Evolutionary conservation across 805 yeast genomes (phyloP).

Genomic region (Metschnikowia continentalis): DNA sequence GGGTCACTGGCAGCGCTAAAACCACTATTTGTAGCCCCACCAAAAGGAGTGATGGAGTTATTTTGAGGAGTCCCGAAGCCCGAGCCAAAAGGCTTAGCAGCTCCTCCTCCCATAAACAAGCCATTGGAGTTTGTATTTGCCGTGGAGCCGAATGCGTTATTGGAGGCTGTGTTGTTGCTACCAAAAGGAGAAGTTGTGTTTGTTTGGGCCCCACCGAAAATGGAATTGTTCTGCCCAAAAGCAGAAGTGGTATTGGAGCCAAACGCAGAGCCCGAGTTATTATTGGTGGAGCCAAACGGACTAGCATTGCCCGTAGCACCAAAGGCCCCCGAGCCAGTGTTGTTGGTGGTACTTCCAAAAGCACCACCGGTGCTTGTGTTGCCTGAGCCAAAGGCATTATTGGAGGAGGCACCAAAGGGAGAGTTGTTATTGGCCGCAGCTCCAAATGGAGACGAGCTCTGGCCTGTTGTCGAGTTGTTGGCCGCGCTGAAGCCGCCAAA

Average conservation of each 20-base stretch:
- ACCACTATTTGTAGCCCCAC: slow-evolving; percentile 20
- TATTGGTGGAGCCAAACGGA: slow-evolving; percentile 16
- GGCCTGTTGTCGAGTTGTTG: slow-evolving; percentile 2
- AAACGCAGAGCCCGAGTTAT: slow-evolving; percentile 35
- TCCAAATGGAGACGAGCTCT: slow-evolving; percentile 15
- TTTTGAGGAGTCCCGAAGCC: slow-evolving; percentile 21
- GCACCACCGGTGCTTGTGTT: slow-evolving; percentile 19
- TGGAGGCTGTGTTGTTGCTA: slow-evolving; percentile 11
- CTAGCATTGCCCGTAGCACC: slow-evolving; percentile 7
- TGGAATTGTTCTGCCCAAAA: slow-evolving; percentile 23
- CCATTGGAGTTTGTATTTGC: slow-evolving; percentile 8
- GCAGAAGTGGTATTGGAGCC: slow-evolving; percentile 22
- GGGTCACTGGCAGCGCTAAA: slow-evolving; percentile 22
- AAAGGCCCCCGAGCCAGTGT: slow-evolving; percentile 12
- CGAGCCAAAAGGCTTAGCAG: slow-evolving; percentile 16
- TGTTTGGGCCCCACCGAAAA: slow-evolving; percentile 21
- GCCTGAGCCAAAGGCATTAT: slow-evolving; percentile 19
- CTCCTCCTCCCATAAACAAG: slow-evolving; percentile 12
- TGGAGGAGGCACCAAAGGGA: slow-evolving; percentile 17
- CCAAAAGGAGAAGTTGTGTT: slow-evolving; percentile 17
- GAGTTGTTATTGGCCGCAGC: slow-evolving; percentile 10
- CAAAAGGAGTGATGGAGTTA: slow-evolving; percentile 19
- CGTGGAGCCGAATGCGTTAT: slow-evolving; percentile 19
- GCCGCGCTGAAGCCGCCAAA: slow-evolving; percentile 47
- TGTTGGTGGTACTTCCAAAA: slow-evolving; percentile 25